Percentiles rank a stretch among this genome's conserved stretches.
phyloP scores from a whole-genome alignment of 768 basidiomycete species.

The Punctularia strigosozonata region DNA sequence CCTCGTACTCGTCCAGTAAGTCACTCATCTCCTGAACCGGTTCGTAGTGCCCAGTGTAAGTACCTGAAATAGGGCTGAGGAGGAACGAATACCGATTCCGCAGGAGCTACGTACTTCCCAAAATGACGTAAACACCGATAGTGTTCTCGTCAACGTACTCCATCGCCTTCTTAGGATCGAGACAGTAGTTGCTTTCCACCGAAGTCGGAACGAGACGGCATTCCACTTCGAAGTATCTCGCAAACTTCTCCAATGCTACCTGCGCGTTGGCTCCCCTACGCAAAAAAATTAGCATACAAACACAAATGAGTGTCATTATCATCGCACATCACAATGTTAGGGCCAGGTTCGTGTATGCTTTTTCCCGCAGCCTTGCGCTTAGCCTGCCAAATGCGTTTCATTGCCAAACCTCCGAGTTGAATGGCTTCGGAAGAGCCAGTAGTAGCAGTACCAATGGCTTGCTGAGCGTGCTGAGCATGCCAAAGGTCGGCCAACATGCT shows the following conservation, averaged over 20 bases:
- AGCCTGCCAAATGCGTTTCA: slow-evolving; percentile 64
- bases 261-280: slow-evolving; percentile 64
- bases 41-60: slow-evolving; percentile 53
- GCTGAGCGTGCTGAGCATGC: slow-evolving; percentile 43
- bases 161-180: slow-evolving; percentile 58
- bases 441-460: slow-evolving; percentile 58
- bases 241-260: slow-evolving; percentile 62
- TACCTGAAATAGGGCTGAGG: slow-evolving; percentile 12
- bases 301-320: too few species aligned
- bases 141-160: slow-evolving; percentile 61
- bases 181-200: slow-evolving; percentile 62
- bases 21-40: slow-evolving; percentile 79
- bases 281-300: too few species aligned
- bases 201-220: slow-evolving; percentile 52
- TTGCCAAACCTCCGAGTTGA: slow-evolving; percentile 59
- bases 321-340: slow-evolving; percentile 54
- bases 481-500: slow-evolving; percentile 57
- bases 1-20: slow-evolving; percentile 49
- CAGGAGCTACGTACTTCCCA: slow-evolving; percentile 27
- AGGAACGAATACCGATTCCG: neutral
- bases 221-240: slow-evolving; percentile 58
- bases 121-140: slow-evolving; percentile 55
- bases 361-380: slow-evolving; percentile 55
- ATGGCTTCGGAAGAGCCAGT: slow-evolving; percentile 65
- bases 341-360: slow-evolving; percentile 53